Evolutionary conservation across 2,329 filamentous ascomycete genomes (phyloP).

Genomic region (Sporothrix humicola): DNA sequence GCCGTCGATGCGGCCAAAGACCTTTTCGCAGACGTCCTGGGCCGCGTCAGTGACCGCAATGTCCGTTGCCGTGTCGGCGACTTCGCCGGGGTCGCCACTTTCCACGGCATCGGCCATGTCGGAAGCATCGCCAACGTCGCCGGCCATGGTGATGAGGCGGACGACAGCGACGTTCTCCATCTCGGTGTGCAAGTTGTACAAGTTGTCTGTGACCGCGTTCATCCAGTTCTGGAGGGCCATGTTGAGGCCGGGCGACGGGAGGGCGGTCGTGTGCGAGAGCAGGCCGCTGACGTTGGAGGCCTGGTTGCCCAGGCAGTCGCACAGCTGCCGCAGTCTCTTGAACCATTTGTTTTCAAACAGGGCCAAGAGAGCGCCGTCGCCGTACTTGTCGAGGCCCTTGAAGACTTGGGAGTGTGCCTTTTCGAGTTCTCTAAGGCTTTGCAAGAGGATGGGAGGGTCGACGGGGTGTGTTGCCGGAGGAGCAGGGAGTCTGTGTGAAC

Average conservation of each 20-base stretch:
- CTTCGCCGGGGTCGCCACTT: neutral
- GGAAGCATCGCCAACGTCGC: neutral
- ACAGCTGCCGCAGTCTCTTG: constrained; percentile 3
- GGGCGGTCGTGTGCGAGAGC: neutral
- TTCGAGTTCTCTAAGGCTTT: neutral
- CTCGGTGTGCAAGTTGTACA: neutral
- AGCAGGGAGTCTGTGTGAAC: neutral
- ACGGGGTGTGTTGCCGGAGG: neutral
- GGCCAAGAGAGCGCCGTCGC: neutral
- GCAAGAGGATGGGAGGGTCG: neutral
- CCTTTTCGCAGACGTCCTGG: neutral
- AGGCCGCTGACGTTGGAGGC: neutral
- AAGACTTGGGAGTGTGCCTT: neutral
- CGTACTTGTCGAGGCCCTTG: neutral
- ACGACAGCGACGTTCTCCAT: neutral
- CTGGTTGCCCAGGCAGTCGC: neutral
- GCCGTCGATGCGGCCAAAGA: neutral
- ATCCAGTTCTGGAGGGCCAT: neutral
- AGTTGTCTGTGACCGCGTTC: neutral
- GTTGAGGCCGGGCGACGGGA: neutral
- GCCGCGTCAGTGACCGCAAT: neutral
- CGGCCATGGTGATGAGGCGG: neutral
- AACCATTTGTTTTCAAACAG: constrained; percentile 5
- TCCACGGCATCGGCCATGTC: neutral
- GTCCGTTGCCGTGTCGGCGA: neutral